Evolutionary conservation across 768 basidiomycete species (phyloP), one percentile per base, ranked within the genome.

Genomic region (Lactifluus subvellereus): DNA sequence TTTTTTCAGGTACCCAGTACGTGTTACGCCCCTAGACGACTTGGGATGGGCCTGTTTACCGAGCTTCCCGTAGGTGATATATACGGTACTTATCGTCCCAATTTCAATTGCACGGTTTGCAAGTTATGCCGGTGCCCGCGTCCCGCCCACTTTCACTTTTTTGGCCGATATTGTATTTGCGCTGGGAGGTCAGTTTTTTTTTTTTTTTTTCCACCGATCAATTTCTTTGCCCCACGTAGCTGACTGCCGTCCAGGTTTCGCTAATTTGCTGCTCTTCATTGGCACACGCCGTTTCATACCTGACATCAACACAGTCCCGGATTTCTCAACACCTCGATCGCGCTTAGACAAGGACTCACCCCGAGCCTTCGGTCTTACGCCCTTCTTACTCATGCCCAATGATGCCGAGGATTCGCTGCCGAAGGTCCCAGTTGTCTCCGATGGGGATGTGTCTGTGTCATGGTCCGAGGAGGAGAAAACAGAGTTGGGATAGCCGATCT

Each of bases 21-120:
- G 70, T 68, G 13, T 35, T 49, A 40, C 50, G 18, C 27, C 43
- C 11, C 40, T n/a, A 22, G 13, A 20, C 32, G 8, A 43, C 7
- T 9, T 22, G 49, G 42, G 16, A 13, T 20, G 32, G 30, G 37
- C 57, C 18, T n/a, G 14, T n/a, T 55, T 1, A 51, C 42, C 40
- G 22, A 27, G 35, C 16, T 5, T 22, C 32, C 20, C 50, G 33
- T 47, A 72, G 67, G 69, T 76, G 14, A 72, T 69, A 13, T 77
- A 76, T 65, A 70, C 67, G 11, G 48, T 74, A 7, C 64, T 75
- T 47, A 68, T 77, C 38, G 42, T 75, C 7, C 75, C 76, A 2
- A 73, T 77, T n/a, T 71, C 75, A 14, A 64, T 72, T 9, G 68
- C 72, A 5, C 73, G 74, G 22, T 73, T 75, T 59, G 63, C 71